phyloP scores from a whole-genome alignment of 208 protist species.

The Crithidia brevicula region DNA sequence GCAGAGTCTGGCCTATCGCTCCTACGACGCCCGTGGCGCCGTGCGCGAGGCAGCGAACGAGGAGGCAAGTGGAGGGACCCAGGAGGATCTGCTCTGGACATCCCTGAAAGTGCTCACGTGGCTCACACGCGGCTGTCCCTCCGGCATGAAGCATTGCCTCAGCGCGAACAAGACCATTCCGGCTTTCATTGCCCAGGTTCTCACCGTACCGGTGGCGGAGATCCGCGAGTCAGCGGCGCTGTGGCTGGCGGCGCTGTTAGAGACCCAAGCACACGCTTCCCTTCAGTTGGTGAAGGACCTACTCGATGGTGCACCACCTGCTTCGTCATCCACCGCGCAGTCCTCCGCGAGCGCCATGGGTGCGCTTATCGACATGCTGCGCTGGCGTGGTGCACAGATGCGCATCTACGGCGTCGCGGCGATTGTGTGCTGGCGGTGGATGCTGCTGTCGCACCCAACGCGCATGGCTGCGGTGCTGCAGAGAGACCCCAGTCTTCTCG shows the following conservation, averaged over 20 bases:
- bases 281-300: conserved; percentile 20
- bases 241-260: conserved; percentile 36
- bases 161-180: conserved; percentile 12
- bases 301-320: neutral
- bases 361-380: conserved; percentile 30
- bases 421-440: conserved; percentile 58
- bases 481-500: conserved; percentile 26
- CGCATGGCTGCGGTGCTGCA: conserved; percentile 23
- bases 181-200: conserved; percentile 32
- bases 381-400: conserved; percentile 34
- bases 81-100: conserved; percentile 32
- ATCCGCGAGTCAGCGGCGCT: conserved; percentile 38
- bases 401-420: conserved; percentile 35
- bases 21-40: conserved; percentile 5
- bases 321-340: neutral
- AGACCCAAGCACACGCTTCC: conserved; percentile 29
- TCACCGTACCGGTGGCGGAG: conserved; percentile 47
- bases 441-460: conserved; percentile 42
- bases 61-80: conserved; percentile 8
- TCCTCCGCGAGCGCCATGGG: neutral
- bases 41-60: conserved; percentile 7
- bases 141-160: conserved; percentile 33
- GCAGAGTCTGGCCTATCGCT: conserved; percentile 15
- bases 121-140: conserved; percentile 30
- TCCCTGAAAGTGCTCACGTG: conserved; percentile 30